A percentile compares a stretch with the other conserved stretches of the same genome.
phyloP scores from a whole-genome alignment of 805 yeast genomes.

The Zygotorulaspora chibaensis region DNA sequence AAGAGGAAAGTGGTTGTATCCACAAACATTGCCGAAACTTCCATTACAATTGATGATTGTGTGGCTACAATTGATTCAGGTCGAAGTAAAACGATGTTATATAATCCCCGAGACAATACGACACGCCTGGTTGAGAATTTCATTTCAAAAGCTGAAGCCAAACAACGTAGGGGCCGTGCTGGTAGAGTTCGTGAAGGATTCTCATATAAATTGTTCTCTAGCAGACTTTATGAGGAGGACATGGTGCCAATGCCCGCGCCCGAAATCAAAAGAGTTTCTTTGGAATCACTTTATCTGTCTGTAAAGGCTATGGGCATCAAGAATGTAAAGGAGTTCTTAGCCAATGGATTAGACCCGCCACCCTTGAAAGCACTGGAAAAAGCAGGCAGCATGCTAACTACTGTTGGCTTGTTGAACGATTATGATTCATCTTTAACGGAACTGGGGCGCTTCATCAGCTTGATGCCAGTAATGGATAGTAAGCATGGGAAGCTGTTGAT shows the following conservation, averaged over 20 bases:
- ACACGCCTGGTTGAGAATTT: constrained; percentile 73
- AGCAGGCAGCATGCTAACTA: constrained; percentile 47
- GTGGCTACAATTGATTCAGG: constrained; percentile 91
- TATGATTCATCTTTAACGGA: constrained; percentile 53
- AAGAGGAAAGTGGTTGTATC: constrained; percentile 82
- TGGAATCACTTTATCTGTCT: constrained; percentile 76
- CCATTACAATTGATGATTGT: constrained; percentile 93
- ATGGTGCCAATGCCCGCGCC: constrained; percentile 80
- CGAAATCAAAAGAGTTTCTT: constrained; percentile 77
- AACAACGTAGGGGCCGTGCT: constrained; percentile 95
- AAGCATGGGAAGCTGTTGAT: constrained; percentile 79
- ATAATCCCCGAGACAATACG: constrained; percentile 62
- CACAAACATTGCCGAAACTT: constrained; percentile 95
- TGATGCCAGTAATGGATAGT: constrained; percentile 78
- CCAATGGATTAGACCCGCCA: constrained; percentile 82
- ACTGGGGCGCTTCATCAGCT: constrained; percentile 73
- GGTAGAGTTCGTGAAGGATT: constrained; percentile 86
- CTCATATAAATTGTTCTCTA: constrained; percentile 77
- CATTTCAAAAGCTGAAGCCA: constrained; percentile 86
- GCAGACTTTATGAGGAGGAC: constrained; percentile 46
- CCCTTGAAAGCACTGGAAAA: constrained; percentile 37
- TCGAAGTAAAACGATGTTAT: constrained; percentile 70
- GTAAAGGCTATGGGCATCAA: constrained; percentile 86
- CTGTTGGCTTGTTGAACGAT: constrained; percentile 66
- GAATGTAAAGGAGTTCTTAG: constrained; percentile 64